phyloP scores from a whole-genome alignment of 306 rosid species.

The Citrullus amarus region DNA sequence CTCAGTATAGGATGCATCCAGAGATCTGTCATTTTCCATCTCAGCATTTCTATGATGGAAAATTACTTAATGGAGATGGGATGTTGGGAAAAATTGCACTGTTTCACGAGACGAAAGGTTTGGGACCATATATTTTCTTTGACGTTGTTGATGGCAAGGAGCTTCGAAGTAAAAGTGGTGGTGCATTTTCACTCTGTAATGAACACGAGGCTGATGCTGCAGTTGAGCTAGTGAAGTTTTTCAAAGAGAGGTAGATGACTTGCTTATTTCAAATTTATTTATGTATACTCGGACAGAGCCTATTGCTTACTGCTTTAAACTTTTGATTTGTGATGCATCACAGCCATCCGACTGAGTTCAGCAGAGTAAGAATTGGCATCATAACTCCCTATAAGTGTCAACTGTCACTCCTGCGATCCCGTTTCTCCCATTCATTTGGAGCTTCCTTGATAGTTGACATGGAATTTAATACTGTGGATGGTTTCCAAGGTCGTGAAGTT shows the following conservation, averaged over 20 bases:
- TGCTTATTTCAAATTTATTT: background rate
- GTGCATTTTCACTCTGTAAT: slow-evolving; percentile 70
- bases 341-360: slow-evolving; percentile 71
- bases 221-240: slow-evolving; percentile 57
- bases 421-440: slow-evolving; percentile 65
- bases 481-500: slow-evolving; percentile 98
- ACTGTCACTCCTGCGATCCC: slow-evolving; percentile 73
- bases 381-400: slow-evolving; percentile 88
- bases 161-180: slow-evolving; percentile 58
- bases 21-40: slow-evolving; percentile 92
- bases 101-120: slow-evolving; percentile 61
- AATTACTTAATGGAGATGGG: slow-evolving; percentile 63
- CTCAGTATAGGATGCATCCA: slow-evolving; percentile 99
- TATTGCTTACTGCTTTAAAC: slow-evolving; percentile 14
- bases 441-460: slow-evolving; percentile 42
- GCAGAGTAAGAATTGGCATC: slow-evolving; percentile 73
- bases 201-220: slow-evolving; percentile 92
- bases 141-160: slow-evolving; percentile 75
- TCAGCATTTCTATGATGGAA: slow-evolving; percentile 74
- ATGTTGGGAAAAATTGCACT: slow-evolving; percentile 62
- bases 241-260: slow-evolving; percentile 47
- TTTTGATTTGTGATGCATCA: slow-evolving; percentile 8
- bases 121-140: slow-evolving; percentile 82
- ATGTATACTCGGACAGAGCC: background rate
- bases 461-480: slow-evolving; percentile 91